These are phyloP conservation scores for Penicillium steckii DNA, from an alignment of 495 filamentous ascomycete species.

Conservation along the genomic window DNA sequence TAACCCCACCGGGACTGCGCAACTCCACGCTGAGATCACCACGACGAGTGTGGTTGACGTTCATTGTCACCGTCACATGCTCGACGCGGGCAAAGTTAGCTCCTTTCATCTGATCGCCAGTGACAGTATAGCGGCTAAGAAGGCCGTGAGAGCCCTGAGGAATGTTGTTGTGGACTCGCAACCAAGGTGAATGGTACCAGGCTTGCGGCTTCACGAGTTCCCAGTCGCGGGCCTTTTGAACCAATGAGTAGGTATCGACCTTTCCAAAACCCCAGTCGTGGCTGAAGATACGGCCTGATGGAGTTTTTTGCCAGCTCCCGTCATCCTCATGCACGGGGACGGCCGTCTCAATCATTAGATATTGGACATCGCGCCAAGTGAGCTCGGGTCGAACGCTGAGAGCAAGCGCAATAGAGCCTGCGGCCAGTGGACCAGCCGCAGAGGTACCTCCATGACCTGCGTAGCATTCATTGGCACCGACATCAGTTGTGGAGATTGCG, in stretches of 20 bases:
- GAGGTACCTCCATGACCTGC: conserved; percentile 88
- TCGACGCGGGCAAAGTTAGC: conserved; percentile 86
- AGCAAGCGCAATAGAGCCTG: conserved; percentile 90
- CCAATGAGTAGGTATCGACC: conserved; percentile 80
- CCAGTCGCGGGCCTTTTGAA: conserved; percentile 83
- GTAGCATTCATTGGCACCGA: conserved; percentile 79
- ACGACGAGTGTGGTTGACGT: conserved; percentile 78
- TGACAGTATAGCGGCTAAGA: conserved; percentile 74
- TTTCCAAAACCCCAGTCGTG: conserved; percentile 96
- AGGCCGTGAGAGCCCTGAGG: conserved; percentile 85
- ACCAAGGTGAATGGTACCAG: conserved; percentile 91
- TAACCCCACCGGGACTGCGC: conserved; percentile 74
- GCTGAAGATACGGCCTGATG: conserved; percentile 81
- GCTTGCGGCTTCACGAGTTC: conserved; percentile 93
- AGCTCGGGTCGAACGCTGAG: conserved; percentile 82
- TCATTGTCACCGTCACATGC: conserved; percentile 98
- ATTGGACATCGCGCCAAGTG: conserved; percentile 93
- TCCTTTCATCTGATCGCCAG: conserved; percentile 65
- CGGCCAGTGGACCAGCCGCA: conserved; percentile 88
- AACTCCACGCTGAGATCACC: conserved; percentile 94
- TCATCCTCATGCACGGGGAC: conserved; percentile 75
- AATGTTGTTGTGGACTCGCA: conserved; percentile 81
- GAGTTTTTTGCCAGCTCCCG: conserved; percentile 75
- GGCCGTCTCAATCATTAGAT: conserved; percentile 80
- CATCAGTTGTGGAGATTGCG: conserved; percentile 94